phyloP scores from a whole-genome alignment of 805 yeast species.

The Yamadazyma laniorum region DNA sequence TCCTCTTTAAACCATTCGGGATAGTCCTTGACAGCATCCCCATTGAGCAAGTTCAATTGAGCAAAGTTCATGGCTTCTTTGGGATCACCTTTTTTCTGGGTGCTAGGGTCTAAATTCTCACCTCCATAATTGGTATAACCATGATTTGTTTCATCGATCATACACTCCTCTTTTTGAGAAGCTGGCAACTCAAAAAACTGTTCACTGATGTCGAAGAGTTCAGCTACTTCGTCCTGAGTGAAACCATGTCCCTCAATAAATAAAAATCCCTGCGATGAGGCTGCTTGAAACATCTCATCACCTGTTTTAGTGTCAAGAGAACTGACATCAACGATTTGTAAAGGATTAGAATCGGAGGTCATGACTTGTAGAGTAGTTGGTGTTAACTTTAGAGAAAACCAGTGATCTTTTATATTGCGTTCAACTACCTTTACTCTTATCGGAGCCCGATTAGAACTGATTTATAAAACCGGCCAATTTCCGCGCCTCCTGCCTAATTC shows the following conservation, averaged over 20 bases:
- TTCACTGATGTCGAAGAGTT: slow-evolving; percentile 48
- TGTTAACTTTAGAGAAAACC: no score
- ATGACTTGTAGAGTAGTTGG: no score
- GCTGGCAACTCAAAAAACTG: slow-evolving; percentile 51
- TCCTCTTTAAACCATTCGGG: slow-evolving; percentile 51
- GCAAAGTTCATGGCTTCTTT: slow-evolving; percentile 73
- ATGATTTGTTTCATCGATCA: slow-evolving; percentile 55
- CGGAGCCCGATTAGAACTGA: background rate
- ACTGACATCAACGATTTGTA: slow-evolving; percentile 60
- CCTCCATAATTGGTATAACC: slow-evolving; percentile 59
- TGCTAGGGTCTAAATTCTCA: slow-evolving; percentile 46
- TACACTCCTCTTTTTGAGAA: slow-evolving; percentile 47
- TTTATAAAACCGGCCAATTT: background rate
- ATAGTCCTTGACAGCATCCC: slow-evolving; percentile 36
- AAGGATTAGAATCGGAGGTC: slow-evolving; percentile 34
- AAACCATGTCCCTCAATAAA: slow-evolving; percentile 70
- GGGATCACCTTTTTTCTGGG: slow-evolving; percentile 51
- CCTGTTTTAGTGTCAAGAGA: slow-evolving; percentile 43
- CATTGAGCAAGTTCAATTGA: slow-evolving; percentile 48
- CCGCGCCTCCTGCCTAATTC: background rate
- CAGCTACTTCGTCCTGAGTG: slow-evolving; percentile 51
- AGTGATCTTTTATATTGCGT: no score
- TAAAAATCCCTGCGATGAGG: slow-evolving; percentile 62
- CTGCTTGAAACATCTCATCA: slow-evolving; percentile 53
- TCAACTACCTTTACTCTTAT: no score